phyloP scores from a whole-genome alignment of 2,329 filamentous ascomycete species.

The Tolypocladium endophyticum region DNA sequence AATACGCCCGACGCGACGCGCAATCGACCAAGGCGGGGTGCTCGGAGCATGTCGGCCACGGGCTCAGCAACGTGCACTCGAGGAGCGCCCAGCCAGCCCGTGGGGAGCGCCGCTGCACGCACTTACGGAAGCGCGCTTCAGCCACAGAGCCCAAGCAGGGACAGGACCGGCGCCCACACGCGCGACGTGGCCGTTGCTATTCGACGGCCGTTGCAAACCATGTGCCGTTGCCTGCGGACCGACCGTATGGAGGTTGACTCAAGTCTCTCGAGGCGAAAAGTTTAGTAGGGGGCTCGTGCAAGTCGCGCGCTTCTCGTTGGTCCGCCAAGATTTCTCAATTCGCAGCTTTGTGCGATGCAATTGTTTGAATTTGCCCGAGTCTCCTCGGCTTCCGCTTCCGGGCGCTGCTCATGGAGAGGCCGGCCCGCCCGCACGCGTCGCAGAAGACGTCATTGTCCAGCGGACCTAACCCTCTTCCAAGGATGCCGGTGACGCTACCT shows the following conservation, averaged over 20 bases:
- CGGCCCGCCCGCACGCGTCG: not conserved
- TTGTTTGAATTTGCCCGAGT: too few relatives aligned
- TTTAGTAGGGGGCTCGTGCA: not conserved
- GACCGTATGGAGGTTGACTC: not conserved
- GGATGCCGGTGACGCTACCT: not conserved
- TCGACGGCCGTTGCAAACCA: not conserved
- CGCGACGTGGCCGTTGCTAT: constrained; percentile 3
- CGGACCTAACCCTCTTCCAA: not conserved
- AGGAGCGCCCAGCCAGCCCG: not conserved
- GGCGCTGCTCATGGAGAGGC: not conserved
- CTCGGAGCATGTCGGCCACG: constrained; percentile 14
- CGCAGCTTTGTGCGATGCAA: not conserved
- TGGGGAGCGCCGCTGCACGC: not conserved
- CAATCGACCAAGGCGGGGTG: not conserved
- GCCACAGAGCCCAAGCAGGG: not conserved
- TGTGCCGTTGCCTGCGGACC: not conserved
- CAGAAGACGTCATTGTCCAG: not conserved
- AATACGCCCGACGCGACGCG: not conserved
- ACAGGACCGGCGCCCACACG: constrained; percentile 7
- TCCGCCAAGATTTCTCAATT: not conserved
- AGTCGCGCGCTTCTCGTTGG: not conserved
- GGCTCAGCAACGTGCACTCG: constrained; percentile 11
- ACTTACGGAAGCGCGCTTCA: not conserved
- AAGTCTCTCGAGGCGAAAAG: not conserved
- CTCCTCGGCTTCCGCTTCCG: not conserved